Base-by-base conservation (phyloP, 2,329 filamentous ascomycete species). In the Trichophyton rubrum region DNA sequence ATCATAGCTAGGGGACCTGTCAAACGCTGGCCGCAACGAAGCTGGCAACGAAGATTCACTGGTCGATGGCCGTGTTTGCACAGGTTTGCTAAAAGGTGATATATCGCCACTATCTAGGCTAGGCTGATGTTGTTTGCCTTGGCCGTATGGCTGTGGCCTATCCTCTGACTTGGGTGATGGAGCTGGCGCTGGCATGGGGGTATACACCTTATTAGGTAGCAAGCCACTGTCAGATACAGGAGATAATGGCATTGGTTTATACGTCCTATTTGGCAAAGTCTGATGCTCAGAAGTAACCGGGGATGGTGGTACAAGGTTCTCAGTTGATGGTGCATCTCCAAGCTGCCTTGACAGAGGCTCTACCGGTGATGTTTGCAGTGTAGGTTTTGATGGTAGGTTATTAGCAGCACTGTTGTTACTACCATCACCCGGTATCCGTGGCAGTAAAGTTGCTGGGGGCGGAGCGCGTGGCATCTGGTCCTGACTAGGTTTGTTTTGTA, bases 381-480 rank as follows among this genome's bases (percentile, higher is more conserved):
- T 13, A 17, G 58, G 49, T 27, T 61, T 61, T 22, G 55, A 1
- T 9, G 30, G 40, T 1, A 24, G 40, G 27, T 27, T 60, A 9
- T 3, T 43, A 38, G 33, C 11, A 38, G 33, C 8, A 38, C 13
- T 38, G 33, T 3, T 38, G 13, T 38, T 38, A n/a, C 40, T 43
- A 43, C 38, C 33, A 20, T 63, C 62, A 11, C 22, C 7, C 30
- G 58, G 53, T 40, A 61, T 64, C n/a, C 59, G 56, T 13, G 67
- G 67, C 27, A 67, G 63, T 33, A 67, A 66, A 38, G 67, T 68
- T 40, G 68, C 58, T 15, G 70, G 70, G 62, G 73, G 70, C 7
- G 70, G 69, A n/a, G 67, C 66, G 49, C 66, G 71, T 17, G 66
- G 68, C 62, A 75, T 68, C 30, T 73, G 74, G 43, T 78, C 75